phyloP scores from a whole-genome alignment of 192 early-diverging fungal genomes.

The Gaertneriomyces semiglobifer region DNA sequence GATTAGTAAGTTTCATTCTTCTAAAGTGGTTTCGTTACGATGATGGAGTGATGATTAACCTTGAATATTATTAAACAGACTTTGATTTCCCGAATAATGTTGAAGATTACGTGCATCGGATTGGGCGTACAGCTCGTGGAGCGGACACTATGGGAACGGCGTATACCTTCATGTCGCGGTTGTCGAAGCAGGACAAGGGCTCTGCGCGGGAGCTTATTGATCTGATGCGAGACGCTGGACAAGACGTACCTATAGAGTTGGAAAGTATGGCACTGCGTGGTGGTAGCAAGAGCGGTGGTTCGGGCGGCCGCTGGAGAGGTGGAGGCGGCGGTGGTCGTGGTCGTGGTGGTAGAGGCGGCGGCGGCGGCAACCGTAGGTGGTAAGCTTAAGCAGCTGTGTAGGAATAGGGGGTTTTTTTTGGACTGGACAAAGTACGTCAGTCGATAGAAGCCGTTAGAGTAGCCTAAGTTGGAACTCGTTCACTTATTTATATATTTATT shows the following conservation, averaged over 20 bases:
- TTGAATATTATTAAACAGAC: neutral
- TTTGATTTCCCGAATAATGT: constrained; percentile 80
- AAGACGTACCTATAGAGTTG: constrained; percentile 75
- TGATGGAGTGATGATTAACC: neutral
- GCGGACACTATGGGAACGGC: constrained; percentile 34
- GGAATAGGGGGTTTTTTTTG: neutral
- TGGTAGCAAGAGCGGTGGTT: constrained; percentile 42
- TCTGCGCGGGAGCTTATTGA: constrained; percentile 73
- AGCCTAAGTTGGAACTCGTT: neutral
- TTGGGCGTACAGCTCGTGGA: constrained; percentile 47
- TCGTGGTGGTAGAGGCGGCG: constrained; percentile 15
- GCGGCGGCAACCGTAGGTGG: constrained; percentile 21
- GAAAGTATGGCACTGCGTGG: constrained; percentile 56
- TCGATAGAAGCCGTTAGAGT: neutral
- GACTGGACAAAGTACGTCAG: neutral
- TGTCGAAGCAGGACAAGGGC: constrained; percentile 35
- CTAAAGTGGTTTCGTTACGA: no score
- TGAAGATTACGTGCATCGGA: constrained; percentile 75
- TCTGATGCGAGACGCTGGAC: constrained; percentile 84
- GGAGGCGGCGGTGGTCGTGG: constrained; percentile 43
- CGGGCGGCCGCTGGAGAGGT: constrained; percentile 54
- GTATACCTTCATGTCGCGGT: constrained; percentile 44
- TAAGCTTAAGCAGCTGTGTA: neutral
- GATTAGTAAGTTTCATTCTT: constrained; percentile 58
- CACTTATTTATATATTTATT: constrained; percentile 6